Evolutionary conservation across 306 rosid genomes (phyloP).

Genomic region (Cucurbita ficifolia): DNA sequence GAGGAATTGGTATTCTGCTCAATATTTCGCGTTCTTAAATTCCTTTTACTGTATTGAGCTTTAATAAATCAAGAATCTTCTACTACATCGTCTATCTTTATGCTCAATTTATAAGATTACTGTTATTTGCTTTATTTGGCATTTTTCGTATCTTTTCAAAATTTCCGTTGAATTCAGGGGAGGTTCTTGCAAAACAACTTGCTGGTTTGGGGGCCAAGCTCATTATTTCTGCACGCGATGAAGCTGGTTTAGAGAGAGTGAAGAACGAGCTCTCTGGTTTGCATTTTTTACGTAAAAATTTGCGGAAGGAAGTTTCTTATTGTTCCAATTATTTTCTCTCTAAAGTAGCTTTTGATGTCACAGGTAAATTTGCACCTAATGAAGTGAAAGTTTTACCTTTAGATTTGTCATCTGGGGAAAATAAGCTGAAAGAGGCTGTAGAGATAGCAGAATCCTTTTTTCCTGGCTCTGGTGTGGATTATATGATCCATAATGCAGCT

Average conservation of each 20-base stretch:
- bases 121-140: not conserved
- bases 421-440: conserved; percentile 49
- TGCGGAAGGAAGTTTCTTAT: not conserved
- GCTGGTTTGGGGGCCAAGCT: conserved; percentile 84
- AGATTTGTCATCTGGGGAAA: conserved; percentile 76
- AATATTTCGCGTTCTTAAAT: not conserved
- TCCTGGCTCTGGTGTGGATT: conserved; percentile 66
- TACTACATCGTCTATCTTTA: not conserved
- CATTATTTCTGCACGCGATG: conserved; percentile 78
- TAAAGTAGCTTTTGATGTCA: conserved; percentile 9
- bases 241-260: conserved; percentile 67
- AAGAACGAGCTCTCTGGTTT: conserved; percentile 59
- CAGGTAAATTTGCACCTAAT: conserved; percentile 74
- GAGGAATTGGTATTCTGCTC: conserved; percentile 65
- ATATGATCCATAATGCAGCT: conserved; percentile 91
- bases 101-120: not conserved
- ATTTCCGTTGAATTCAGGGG: conserved; percentile 32
- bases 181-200: conserved; percentile 76
- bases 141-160: not conserved
- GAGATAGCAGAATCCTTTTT: conserved; percentile 62
- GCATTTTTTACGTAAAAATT: conserved; percentile 4
- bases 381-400: conserved; percentile 61
- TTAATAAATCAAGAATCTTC: not conserved
- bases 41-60: not conserved
- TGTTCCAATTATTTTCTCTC: not conserved